A percentile compares a stretch with the other conserved stretches of the same genome.
phyloP scores from a whole-genome alignment of 768 basidiomycete genomes.

The Mycena vulgaris region DNA sequence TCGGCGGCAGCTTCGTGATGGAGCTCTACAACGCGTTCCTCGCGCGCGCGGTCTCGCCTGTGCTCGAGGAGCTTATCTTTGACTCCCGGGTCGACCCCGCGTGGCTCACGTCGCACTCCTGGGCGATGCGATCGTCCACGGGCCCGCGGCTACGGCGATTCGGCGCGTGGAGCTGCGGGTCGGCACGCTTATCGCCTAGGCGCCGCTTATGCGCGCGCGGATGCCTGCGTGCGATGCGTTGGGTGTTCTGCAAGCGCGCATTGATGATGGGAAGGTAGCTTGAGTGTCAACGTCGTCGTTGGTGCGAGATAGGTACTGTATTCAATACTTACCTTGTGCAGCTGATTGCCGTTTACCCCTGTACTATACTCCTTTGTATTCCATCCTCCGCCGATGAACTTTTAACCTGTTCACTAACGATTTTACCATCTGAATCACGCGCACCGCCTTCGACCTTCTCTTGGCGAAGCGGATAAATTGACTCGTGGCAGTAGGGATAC shows the following conservation, averaged over 20 bases:
- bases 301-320: too few species aligned
- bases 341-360: too few species aligned
- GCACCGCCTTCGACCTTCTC: too few species aligned
- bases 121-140: background rate
- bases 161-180: background rate
- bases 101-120: background rate
- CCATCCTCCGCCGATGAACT: too few species aligned
- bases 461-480: too few species aligned
- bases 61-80: slow-evolving; percentile 7
- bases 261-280: background rate
- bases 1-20: background rate
- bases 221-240: background rate
- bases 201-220: slow-evolving; percentile 1
- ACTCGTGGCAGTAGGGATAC: too few species aligned
- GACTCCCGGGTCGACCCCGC: slow-evolving; percentile 13
- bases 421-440: too few species aligned
- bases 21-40: background rate
- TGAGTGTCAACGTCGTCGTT: too few species aligned
- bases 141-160: background rate
- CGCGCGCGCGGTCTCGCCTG: background rate
- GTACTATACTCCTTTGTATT: too few species aligned
- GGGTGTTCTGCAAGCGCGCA: background rate
- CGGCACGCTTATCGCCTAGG: slow-evolving; percentile 1
- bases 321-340: too few species aligned
- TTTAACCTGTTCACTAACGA: too few species aligned